These are phyloP conservation scores for Pontederia crassipes DNA, from an alignment of 176 grass and related monocot genomes.

Conservation along the genomic window DNA sequence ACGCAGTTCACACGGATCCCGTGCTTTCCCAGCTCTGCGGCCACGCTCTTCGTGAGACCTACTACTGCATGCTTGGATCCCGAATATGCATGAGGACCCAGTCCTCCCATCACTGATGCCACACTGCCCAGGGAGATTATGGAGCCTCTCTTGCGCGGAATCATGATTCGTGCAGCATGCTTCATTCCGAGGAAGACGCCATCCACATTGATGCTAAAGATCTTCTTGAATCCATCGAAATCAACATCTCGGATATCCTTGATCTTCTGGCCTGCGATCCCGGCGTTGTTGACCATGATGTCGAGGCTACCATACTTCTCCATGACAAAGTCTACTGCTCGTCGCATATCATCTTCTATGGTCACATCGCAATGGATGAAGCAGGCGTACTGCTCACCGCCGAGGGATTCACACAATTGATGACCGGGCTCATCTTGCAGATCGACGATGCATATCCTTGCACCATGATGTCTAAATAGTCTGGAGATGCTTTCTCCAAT, in stretches of 20 bases:
- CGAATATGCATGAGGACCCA: constrained; percentile 66
- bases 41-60: constrained; percentile 68
- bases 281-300: constrained; percentile 85
- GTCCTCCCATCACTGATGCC: constrained; percentile 36
- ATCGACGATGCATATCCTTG: constrained; percentile 74
- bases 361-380: constrained; percentile 77
- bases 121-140: constrained; percentile 62
- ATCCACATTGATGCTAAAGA: constrained; percentile 63
- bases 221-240: constrained; percentile 38
- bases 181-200: constrained; percentile 83
- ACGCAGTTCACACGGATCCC: constrained; percentile 86
- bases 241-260: constrained; percentile 43
- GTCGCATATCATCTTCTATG: constrained; percentile 43
- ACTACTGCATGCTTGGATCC: constrained; percentile 62
- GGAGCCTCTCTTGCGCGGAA: constrained; percentile 42
- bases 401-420: constrained; percentile 42
- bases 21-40: constrained; percentile 54
- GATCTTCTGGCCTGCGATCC: constrained; percentile 46
- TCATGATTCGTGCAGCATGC: constrained; percentile 70
- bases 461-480: constrained; percentile 79
- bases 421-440: constrained; percentile 47
- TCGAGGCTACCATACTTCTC: constrained; percentile 60
- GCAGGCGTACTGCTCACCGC: constrained; percentile 17
- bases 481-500: constrained; percentile 64
- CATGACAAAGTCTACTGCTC: constrained; percentile 30